Base-by-base conservation (phyloP, 352 stramenopile species). In the Phytophthora crassamura region DNA sequence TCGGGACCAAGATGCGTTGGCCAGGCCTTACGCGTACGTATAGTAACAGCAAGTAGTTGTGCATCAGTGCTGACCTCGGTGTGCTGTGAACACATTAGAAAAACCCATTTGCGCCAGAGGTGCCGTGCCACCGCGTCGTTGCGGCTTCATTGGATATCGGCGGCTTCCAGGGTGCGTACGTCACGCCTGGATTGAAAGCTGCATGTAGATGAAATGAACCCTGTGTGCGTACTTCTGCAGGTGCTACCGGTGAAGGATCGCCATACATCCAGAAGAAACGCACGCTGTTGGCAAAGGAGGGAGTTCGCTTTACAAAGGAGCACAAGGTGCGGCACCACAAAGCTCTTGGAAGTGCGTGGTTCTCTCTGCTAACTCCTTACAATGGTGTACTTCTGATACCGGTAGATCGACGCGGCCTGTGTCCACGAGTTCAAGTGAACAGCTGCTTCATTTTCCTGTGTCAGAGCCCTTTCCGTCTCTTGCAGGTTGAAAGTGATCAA, bases 71-170 rank as follows among this genome's bases (percentile, higher is more conserved):
- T 32, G 28, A 32, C 28, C 28, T 30, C 3, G 4, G 25, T 28
- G 25, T 28, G 25, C 25, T 28, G 25, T 28, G 28, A 32, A 8
- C 28, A 9, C 28, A 32, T 32, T 32, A 94, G 86, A 90, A 91
- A 55, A 95, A 95, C 47, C 86, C 86, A 30, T 91, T 95, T 54
- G 86, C 86, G 2, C 84, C 84, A 2, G 59, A 91, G 52, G 81
- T 95, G 43, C 86, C 84, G 7, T 95, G 86, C 59, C 84, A 93
- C 51, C 85, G 83, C 28, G 77, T 95, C 9, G 82, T 95, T n/a
- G 79, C 82, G n/a, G 82, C 69, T 25, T 63, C 71, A 11, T 65
- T 90, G n/a, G 72, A 77, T 32, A 91, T 94, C 40, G 84, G 86
- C 1, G 86, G 86, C 40, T 94, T 93, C 68, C 88, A 89, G 80